A percentile compares a stretch with the other conserved stretches of the same genome.
Evolutionary conservation across 2,329 filamentous ascomycete genomes (phyloP).

Genomic region (Coniochaeta hoffmannii): DNA sequence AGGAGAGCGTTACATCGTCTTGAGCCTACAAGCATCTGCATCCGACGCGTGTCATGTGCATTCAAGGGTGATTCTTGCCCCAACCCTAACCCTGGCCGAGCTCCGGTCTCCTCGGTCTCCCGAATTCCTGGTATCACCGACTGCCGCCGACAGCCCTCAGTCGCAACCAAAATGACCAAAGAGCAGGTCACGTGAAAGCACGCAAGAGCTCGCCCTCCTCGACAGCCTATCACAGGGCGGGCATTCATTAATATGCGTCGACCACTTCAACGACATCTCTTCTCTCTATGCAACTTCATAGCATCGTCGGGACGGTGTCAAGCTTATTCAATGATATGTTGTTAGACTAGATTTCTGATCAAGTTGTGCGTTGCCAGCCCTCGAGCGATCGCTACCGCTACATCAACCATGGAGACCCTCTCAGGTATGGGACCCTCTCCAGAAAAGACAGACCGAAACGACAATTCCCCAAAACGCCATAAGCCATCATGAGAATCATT

Average conservation of each 20-base stretch:
- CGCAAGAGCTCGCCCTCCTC: constrained; percentile 2
- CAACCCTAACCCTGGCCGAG: no score
- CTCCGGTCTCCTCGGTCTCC: no score
- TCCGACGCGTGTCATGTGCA: no score
- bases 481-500: not conserved
- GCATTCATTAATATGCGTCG: not conserved
- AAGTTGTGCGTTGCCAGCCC: not conserved
- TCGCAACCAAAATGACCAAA: not conserved
- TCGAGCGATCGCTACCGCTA: not conserved
- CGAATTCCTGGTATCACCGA: not conserved
- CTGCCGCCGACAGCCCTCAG: not conserved
- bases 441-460: not conserved
- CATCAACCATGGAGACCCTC: not conserved
- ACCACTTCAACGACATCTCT: constrained; percentile 1
- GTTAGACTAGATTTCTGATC: not conserved
- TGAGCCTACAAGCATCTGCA: no score
- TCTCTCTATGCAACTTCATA: not conserved
- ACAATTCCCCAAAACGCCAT: not conserved
- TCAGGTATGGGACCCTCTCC: not conserved
- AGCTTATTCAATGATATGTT: not conserved
- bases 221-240: not conserved
- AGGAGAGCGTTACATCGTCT: no score
- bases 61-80: no score
- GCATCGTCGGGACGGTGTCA: not conserved
- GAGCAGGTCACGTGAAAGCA: constrained; percentile 2